Base-by-base conservation (phyloP, 352 stramenopile genomes). In the Pythium insidiosum region DNA sequence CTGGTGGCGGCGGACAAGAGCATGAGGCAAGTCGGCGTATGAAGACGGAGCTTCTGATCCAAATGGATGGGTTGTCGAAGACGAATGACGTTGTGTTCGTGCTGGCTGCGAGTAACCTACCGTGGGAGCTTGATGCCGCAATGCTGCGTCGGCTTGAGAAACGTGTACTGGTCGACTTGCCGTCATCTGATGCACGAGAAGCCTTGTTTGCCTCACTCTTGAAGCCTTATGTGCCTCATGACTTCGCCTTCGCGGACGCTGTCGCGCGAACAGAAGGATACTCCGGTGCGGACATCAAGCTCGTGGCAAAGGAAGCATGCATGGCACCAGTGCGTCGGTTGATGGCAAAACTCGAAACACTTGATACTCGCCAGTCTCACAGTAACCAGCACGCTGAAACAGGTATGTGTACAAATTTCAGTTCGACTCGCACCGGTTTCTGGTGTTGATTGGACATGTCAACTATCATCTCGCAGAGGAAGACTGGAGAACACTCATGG, bases 31-130 rank as follows among this genome's bases (percentile, higher is more conserved):
- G 79, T 60, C 69, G 79, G 6, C 72, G 81, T 21, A 92, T 92
- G 81, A 92, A 92, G 40, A 94, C 79, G 2, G 79, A 94, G 56
- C 47, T 94, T 41, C 61, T 91, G 18, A 94, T 94, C 20, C 80
- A 90, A 42, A 92, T 94, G 81, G 81, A 92, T 33, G 81, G 81
- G 2, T 52, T 94, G 4, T 51, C 79, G 22, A 91, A 89, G 58
- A 88, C 73, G 0, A 70, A 66, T 33, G 74, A 92, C 50, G 71
- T 89, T 12, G 79, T 94, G 15, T 91, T 92, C 28, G 76, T 94
- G 5, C 58, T 94, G 0, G 76, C 79, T 5, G 79, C 79, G 4
- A 92, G 81, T 29, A 94, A 91, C 30, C 42, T 92, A 34, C 81
- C 81, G 9, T 93, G 80, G 75, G 78, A 89, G 49, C 46, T 90